Evolutionary conservation across 2,329 filamentous ascomycete genomes (phyloP), one percentile per base, ranked within the genome.

Genomic region (Aaosphaeria arxii): DNA sequence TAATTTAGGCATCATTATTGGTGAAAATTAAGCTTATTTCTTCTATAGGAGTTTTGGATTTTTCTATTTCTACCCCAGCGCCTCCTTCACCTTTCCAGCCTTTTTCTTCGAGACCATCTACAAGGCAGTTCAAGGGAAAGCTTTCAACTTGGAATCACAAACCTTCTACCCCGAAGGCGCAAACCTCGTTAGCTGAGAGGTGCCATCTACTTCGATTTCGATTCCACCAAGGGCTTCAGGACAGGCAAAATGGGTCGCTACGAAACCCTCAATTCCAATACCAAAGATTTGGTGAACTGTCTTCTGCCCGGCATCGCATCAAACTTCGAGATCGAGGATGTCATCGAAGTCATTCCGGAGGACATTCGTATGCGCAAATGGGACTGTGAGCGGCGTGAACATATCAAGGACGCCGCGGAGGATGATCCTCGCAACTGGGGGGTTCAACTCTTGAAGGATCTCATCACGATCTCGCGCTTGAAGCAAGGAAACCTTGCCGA

Each of bases 351-450:
- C 47, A 66, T 69, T 30, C 66, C 65, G 1, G 49, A 59, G 30
- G 62, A 68, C n/a, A 68, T 69, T 32, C 63, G 65, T 40, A 68
- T 69, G 64, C 64, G 66, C n/a, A 49, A 51, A 6, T 69, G 65
- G 63, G 66, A 69, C 50, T 64, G 62, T 32, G 64, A 67, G 29
- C 55, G 63, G 11, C 60, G 63, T 17, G 64, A 68, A 13, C 64
- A 68, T 47, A 66, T 67, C 55, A 62, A 59, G 42, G 52, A 59
- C 44, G 31, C 67, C 48, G 58, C 64, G 0, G 66, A 69, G 49
- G 59, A 67, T 30, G 64, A 69, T 40, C 57, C 63, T 5, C 64
- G 66, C 36, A 66, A 69, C 46, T 68, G 66, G 66, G 66, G 64
- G 11, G 63, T 68, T 11, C 64, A 67, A 45, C 67, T 69, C n/a